Percentiles rank a stretch among this genome's conserved stretches.
Conservation (phyloP, 1,284 basidiomycete species). For the Fomitiporia mediterranea region DNA sequence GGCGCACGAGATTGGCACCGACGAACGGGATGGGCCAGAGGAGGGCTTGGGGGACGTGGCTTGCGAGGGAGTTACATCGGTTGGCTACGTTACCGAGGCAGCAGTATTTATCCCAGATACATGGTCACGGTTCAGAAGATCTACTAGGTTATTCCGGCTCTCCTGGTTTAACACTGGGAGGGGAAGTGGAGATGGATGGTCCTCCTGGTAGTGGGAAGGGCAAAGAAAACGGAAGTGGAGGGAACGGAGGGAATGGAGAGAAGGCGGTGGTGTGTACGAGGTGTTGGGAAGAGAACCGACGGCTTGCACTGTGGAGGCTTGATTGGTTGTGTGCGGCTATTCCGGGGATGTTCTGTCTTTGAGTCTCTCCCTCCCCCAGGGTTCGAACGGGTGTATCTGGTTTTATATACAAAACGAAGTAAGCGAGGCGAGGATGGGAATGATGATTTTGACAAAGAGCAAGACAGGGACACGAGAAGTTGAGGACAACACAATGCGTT, state of each 20-base stretch:
- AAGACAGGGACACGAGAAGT: too few relatives aligned
- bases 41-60: conserved; percentile 26
- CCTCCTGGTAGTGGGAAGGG: not conserved
- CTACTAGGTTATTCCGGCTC: not conserved
- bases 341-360: conserved; percentile 15
- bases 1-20: conserved; percentile 23
- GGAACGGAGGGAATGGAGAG: not conserved
- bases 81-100: conserved; percentile 20
- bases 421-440: too few relatives aligned
- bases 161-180: not conserved
- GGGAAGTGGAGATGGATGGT: not conserved
- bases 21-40: conserved; percentile 20
- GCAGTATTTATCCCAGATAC: not conserved
- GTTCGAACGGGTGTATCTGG: too few relatives aligned
- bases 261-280: conserved; percentile 5
- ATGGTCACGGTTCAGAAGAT: not conserved
- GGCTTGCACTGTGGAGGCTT: conserved; percentile 17
- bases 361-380: too few relatives aligned
- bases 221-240: not conserved
- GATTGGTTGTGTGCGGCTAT: conserved; percentile 16
- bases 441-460: too few relatives aligned
- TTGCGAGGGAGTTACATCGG: conserved; percentile 26
- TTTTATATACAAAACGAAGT: too few relatives aligned
- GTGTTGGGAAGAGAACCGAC: conserved; percentile 17
- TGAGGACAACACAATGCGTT: too few relatives aligned